A percentile compares a stretch with the other conserved stretches of the same genome.
Conservation (phyloP, 805 yeast species). For the Candida insectalens region DNA sequence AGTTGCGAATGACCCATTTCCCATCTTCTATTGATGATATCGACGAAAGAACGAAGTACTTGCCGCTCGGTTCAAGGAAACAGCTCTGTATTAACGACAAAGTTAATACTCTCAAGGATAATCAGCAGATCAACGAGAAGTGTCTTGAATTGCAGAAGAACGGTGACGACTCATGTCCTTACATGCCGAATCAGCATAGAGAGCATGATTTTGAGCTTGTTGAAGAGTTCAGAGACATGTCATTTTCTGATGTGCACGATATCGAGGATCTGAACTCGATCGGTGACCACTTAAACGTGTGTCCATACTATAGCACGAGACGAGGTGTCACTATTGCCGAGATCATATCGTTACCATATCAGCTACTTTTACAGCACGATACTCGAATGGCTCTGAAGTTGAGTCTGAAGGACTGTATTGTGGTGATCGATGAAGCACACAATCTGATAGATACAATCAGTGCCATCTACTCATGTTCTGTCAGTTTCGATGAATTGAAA, state of each 20-base stretch:
- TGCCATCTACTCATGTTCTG: slow-evolving; percentile 52
- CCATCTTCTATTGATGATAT: slow-evolving; percentile 44
- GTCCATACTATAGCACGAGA: slow-evolving; percentile 79
- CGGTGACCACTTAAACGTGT: slow-evolving; percentile 48
- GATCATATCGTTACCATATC: slow-evolving; percentile 79
- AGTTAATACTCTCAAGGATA: slow-evolving; percentile 39
- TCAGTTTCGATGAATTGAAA: slow-evolving; percentile 40
- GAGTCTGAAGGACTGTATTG: slow-evolving; percentile 51
- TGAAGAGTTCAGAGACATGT: slow-evolving; percentile 41
- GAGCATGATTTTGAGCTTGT: slow-evolving; percentile 22
- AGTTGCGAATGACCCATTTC: slow-evolving; percentile 51
- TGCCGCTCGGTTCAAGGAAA: slow-evolving; percentile 75
- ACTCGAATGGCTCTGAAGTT: slow-evolving; percentile 53
- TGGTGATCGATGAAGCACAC: slow-evolving; percentile 90
- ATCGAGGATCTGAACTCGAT: slow-evolving; percentile 66
- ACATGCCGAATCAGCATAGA: slow-evolving; percentile 26
- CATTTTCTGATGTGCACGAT: slow-evolving; percentile 51
- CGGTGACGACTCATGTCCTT: slow-evolving; percentile 27
- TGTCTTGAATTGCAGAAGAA: slow-evolving; percentile 56
- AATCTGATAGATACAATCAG: slow-evolving; percentile 72
- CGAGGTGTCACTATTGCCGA: slow-evolving; percentile 51
- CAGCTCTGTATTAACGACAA: slow-evolving; percentile 72
- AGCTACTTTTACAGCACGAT: slow-evolving; percentile 51
- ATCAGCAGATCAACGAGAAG: slow-evolving; percentile 62
- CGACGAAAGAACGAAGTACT: slow-evolving; percentile 49